These are phyloP conservation scores for Suhomyces bolitotheri DNA, from an alignment of 1,139 yeast species.

Conservation along the genomic window DNA sequence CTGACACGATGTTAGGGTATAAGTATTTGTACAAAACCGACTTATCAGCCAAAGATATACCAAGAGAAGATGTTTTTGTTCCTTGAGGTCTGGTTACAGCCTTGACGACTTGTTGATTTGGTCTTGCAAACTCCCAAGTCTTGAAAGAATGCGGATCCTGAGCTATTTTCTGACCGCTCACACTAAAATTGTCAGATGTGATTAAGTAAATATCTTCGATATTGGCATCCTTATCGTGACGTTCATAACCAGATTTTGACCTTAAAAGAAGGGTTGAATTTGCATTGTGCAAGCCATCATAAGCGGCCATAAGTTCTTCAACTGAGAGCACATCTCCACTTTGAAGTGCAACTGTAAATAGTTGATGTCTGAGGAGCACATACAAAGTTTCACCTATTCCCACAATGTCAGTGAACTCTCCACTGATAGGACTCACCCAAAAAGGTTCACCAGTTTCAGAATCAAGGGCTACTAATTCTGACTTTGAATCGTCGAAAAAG, in stretches of 20 bases:
- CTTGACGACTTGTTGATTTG: slow-evolving; percentile 20
- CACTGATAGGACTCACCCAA: slow-evolving; percentile 23
- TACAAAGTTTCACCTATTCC: slow-evolving; percentile 23
- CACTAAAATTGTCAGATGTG: slow-evolving; percentile 13
- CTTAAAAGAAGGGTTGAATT: slow-evolving; percentile 10
- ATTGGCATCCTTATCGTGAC: neutral
- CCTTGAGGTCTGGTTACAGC: slow-evolving; percentile 33
- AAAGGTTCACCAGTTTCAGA: slow-evolving; percentile 29
- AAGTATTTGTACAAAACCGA: slow-evolving; percentile 82
- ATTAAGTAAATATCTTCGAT: slow-evolving; percentile 20
- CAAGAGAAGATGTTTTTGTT: slow-evolving; percentile 62
- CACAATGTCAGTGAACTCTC: slow-evolving; percentile 17
- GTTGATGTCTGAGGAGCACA: slow-evolving; percentile 22
- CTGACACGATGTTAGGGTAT: slow-evolving; percentile 65
- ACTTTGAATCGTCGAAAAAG: slow-evolving; percentile 25
- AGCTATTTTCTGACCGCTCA: slow-evolving; percentile 27
- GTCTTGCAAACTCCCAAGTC: slow-evolving; percentile 32
- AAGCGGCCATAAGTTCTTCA: slow-evolving; percentile 2
- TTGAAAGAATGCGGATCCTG: slow-evolving; percentile 15
- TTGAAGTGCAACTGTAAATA: slow-evolving; percentile 24
- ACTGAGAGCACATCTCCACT: slow-evolving; percentile 24
- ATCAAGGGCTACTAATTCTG: slow-evolving; percentile 31
- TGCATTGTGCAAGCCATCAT: neutral
- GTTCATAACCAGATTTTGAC: slow-evolving; percentile 8
- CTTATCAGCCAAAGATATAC: slow-evolving; percentile 68